A percentile compares a stretch with the other conserved stretches of the same genome.
Conservation (phyloP, 2,329 filamentous ascomycete species). For the Colletotrichum orchidophilum region DNA sequence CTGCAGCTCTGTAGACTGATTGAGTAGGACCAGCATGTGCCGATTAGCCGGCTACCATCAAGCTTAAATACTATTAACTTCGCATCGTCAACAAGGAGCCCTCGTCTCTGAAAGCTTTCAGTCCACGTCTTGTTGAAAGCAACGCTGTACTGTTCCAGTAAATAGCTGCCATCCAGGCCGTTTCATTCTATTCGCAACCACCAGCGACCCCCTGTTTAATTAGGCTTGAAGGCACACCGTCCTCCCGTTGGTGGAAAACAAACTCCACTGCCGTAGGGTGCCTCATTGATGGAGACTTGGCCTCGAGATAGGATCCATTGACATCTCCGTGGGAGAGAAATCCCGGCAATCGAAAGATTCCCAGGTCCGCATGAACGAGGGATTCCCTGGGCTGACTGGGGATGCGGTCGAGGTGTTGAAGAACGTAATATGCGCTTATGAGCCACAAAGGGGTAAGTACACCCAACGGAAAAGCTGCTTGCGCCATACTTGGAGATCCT, state of each 20-base stretch:
- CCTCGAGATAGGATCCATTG: slow-evolving; percentile 5
- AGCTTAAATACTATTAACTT: slow-evolving; percentile 32
- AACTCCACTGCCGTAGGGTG: slow-evolving; percentile 17
- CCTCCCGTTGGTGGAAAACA: slow-evolving; percentile 30
- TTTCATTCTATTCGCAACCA: slow-evolving; percentile 17
- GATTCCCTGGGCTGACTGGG: background rate
- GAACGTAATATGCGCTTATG: background rate
- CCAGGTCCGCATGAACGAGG: slow-evolving; percentile 5
- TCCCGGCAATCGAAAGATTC: slow-evolving; percentile 29
- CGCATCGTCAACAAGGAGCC: background rate
- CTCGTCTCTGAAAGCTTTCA: background rate
- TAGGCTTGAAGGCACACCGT: slow-evolving; percentile 4
- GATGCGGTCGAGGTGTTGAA: background rate
- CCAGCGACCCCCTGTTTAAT: background rate
- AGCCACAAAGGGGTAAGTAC: background rate
- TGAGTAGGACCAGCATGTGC: background rate
- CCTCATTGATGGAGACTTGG: slow-evolving; percentile 25
- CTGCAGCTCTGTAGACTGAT: slow-evolving; percentile 1
- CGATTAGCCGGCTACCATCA: slow-evolving; percentile 20
- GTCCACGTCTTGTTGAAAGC: background rate
- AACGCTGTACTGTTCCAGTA: background rate
- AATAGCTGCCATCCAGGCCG: background rate
- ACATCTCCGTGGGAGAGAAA: slow-evolving; percentile 22
- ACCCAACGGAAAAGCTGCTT: background rate
- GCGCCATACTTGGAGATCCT: background rate